A percentile compares a stretch with the other conserved stretches of the same genome.
Conservation (phyloP, 768 basidiomycete species). For the Tubosaeta brunneosetosa region DNA sequence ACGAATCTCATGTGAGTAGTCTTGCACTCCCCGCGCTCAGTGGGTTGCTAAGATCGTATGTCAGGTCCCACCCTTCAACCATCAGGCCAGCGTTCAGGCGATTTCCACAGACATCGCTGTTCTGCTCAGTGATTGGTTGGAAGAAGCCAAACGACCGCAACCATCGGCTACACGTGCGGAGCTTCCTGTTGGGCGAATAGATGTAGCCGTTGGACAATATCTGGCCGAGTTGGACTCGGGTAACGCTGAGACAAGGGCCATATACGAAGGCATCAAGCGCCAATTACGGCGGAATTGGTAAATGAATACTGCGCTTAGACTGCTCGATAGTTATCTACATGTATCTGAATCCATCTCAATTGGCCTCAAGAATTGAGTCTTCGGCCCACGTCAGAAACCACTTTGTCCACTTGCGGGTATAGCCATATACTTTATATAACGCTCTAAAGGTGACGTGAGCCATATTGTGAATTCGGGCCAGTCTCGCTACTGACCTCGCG, state of each 20-base stretch:
- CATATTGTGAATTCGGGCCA: not conserved
- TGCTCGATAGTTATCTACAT: constrained; percentile 12
- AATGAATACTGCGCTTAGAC: constrained; percentile 17
- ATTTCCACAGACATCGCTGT: constrained; percentile 80
- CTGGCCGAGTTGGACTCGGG: constrained; percentile 61
- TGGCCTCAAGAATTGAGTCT: constrained; percentile 76
- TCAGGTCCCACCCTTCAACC: constrained; percentile 80
- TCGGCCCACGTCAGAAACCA: constrained; percentile 66
- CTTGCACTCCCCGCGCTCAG: not conserved
- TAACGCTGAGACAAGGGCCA: constrained; percentile 54
- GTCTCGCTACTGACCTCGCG: constrained; percentile 44
- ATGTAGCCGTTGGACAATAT: constrained; percentile 70
- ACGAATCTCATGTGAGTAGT: constrained; percentile 73
- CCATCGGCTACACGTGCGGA: constrained; percentile 57
- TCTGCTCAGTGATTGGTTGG: constrained; percentile 76
- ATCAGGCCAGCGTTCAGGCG: constrained; percentile 71
- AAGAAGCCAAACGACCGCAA: constrained; percentile 70
- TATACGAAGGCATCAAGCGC: constrained; percentile 69
- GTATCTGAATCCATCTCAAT: constrained; percentile 29
- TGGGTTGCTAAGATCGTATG: constrained; percentile 3
- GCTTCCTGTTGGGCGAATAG: constrained; percentile 75
- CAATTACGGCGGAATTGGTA: constrained; percentile 70
- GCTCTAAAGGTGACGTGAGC: constrained; percentile 43
- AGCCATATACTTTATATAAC: constrained; percentile 60
- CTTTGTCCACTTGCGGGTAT: constrained; percentile 57